phyloP scores from a whole-genome alignment of 345 rosid genomes.

The Populus alba region DNA sequence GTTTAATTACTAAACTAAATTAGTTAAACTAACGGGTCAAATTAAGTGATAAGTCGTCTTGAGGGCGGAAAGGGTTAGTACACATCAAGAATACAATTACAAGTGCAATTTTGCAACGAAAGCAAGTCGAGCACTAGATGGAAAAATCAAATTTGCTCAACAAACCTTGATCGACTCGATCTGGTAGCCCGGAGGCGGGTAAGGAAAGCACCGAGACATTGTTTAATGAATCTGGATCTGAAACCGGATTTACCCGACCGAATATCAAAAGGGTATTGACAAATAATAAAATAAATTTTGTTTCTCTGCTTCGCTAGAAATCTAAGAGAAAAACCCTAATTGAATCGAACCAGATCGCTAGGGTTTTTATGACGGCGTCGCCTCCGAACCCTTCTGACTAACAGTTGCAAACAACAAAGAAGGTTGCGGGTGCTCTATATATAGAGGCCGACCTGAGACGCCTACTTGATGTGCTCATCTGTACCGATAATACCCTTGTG shows the following conservation, averaged over 20 bases:
- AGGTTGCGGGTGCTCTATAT: neutral
- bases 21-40: neutral
- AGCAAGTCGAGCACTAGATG: slow-evolving; percentile 37
- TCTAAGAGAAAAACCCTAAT: neutral
- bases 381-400: neutral
- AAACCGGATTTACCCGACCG: neutral
- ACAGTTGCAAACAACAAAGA: rapidly evolving
- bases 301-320: neutral
- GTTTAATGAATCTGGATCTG: slow-evolving; percentile 11
- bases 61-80: neutral
- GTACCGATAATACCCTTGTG: slow-evolving; percentile 2
- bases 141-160: slow-evolving; percentile 41
- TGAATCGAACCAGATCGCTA: neutral
- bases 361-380: neutral
- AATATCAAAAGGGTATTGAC: neutral
- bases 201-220: slow-evolving; percentile 62
- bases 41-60: neutral
- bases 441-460: slow-evolving; percentile 1
- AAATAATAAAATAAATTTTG: neutral
- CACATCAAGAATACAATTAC: neutral
- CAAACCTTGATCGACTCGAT: slow-evolving; percentile 65
- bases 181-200: slow-evolving; percentile 36
- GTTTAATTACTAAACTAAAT: neutral
- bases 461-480: no score
- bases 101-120: neutral